These are phyloP conservation scores for Xylariaceae sp. DNA, from an alignment of 2,329 filamentous ascomycete species.

Conservation along the genomic window DNA sequence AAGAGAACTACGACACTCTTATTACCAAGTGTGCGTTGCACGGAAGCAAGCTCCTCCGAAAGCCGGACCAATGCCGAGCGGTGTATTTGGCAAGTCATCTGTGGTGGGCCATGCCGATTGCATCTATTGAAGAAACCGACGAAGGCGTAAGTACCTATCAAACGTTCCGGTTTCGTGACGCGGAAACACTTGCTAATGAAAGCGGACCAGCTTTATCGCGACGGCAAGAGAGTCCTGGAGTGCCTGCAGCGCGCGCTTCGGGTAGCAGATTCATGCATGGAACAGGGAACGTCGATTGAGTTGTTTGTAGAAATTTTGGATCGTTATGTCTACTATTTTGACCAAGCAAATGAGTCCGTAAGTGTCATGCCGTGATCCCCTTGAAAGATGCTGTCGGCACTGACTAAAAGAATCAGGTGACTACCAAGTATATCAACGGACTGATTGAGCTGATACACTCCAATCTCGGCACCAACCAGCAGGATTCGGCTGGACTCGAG, in stretches of 20 bases:
- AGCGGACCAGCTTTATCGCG: constrained; percentile 72
- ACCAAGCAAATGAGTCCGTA: constrained; percentile 95
- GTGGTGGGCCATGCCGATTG: constrained; percentile 92
- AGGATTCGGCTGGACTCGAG: constrained; percentile 77
- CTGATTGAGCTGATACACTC: constrained; percentile 98
- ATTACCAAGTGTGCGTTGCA: constrained; percentile 98
- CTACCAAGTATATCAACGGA: constrained; percentile 95
- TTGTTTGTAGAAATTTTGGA: constrained; percentile 98
- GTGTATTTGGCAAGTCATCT: constrained; percentile 95
- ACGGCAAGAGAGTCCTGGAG: constrained; percentile 94
- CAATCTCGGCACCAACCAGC: constrained; percentile 81
- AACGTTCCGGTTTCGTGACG: background rate
- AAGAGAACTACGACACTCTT: constrained; percentile 97
- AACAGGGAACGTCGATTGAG: constrained; percentile 93
- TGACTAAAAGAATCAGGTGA: constrained; percentile 51
- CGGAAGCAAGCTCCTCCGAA: constrained; percentile 93
- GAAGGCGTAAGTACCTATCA: constrained; percentile 36
- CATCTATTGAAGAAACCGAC: constrained; percentile 73
- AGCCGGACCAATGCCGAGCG: constrained; percentile 94
- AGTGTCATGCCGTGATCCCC: constrained; percentile 25
- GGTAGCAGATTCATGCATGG: constrained; percentile 98
- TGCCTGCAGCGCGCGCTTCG: constrained; percentile 92
- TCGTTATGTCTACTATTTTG: constrained; percentile 98
- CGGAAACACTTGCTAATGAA: background rate
- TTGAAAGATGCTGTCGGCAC: background rate